Base-by-base conservation (phyloP, 2,329 filamentous ascomycete species). In the Macrophomina phaseolina region DNA sequence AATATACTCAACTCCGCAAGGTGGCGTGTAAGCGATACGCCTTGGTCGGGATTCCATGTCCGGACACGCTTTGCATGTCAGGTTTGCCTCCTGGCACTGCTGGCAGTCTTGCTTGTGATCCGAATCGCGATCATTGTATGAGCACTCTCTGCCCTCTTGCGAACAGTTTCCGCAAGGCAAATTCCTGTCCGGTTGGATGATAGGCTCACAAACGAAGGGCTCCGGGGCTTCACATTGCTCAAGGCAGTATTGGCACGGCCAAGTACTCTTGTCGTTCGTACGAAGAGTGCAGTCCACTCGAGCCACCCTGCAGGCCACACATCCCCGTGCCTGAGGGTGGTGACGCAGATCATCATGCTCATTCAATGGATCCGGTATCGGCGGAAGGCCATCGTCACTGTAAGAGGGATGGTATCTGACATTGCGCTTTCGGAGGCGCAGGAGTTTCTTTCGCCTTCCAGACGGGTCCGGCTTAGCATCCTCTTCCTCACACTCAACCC, bases 261-360 rank as follows among this genome's bases (percentile, higher is more conserved):
- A 81, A 70, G 48, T 65, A 58, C 67, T 72, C n/a, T 70, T 75
- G 70, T 6, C 71, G 72, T 12, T 38, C 36, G 68, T 70, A 64
- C 66, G 71, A 72, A 73, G 76, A 66, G 66, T 74, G 67, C 71
- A 80, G 3, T 18, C 38, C 28, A 42, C 71, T 7, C 32, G 70
- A 36, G 67, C 64, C 65, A 12, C 8, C 4, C 64, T 45, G 65
- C 80, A 82, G 3, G 68, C 62, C 30, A 69, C 68, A 67, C 80
- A 82, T 3, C 76, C 77, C 48, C 76, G 73, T 11, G 74, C 72
- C 4, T 53, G 71, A 5, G 79, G 77, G 34, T 78, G 69, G 1
- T 77, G 75, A 4, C 74, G 75, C 1, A 78, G 61, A 42, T 77
- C 76, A n/a, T 74, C 68, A 0, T 71, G 5, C 14, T 71, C 18